Evolutionary conservation across 192 early-diverging fungal genomes (phyloP), one percentile per base, ranked within the genome.

Genomic region (Rhizophagus sp.): DNA sequence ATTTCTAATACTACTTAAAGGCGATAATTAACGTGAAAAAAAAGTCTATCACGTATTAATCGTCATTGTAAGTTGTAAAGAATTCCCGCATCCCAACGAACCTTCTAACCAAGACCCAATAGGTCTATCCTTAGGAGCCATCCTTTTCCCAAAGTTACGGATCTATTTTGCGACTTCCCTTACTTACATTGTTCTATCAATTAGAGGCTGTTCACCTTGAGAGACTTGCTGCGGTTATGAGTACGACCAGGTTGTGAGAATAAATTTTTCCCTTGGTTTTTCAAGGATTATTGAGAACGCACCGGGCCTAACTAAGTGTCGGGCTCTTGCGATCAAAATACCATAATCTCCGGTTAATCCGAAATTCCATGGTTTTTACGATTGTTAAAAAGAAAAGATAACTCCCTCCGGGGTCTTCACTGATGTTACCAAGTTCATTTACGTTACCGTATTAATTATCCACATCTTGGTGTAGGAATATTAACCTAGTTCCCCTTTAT

Each of bases 121-220:
- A 76, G 34, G 81, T 88, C 89, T 90, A 90, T 89, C 87, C 90
- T 92, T 92, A 92, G 90, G 90, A 93, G 92, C 88, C 91, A 92
- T 93, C 90, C 91, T 89, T 93, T 82, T 93, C 88, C 88, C 89
- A 86, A 92, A 92, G 92, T 93, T 93, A 93, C 44, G 44, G 11
- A 44, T 44, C 41, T 47, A 47, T 47, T 47, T 47, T 47, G 9
- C 90, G 90, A 93, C 90, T 92, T 93, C 88, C 87, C 90, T 91
- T 93, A 93, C 87, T 89, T 93, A 91, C 90, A 90, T 93, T 93
- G 83, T 90, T 93, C 91, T 90, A 93, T 92, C 88, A 91, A 92
- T 89, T 91, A 92, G 91, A 93, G 90, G 89, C 88, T 92, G 88
- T 89, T 91, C 85, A 91, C 88, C 90, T 92, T 89, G 90, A 1